Evolutionary conservation across 371 early-diverging fungal species (phyloP).

Genomic region (Syncephalis plumigaleata): DNA sequence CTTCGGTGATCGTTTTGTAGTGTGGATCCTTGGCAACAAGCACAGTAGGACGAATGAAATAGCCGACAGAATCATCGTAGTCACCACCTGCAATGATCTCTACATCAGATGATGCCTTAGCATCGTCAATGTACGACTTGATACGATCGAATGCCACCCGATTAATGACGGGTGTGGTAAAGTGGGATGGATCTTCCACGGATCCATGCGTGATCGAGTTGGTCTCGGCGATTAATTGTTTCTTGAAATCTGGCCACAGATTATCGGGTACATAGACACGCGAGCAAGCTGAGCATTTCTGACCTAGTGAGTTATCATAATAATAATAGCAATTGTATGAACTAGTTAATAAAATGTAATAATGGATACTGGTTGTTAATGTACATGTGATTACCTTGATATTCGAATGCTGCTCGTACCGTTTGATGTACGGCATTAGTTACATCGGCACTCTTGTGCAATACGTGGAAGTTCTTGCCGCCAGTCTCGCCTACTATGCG

Average conservation of each 20-base stretch:
- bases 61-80: conserved; percentile 72
- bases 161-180: conserved; percentile 72
- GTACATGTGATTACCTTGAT: conserved; percentile 29
- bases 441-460: conserved; percentile 63
- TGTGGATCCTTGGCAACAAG: conserved; percentile 72
- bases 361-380: too few relatives aligned
- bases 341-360: too few relatives aligned
- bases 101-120: conserved; percentile 33
- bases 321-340: too few relatives aligned
- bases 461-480: conserved; percentile 95
- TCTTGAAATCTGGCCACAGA: conserved; percentile 57
- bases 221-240: conserved; percentile 37
- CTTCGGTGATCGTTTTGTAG: conserved; percentile 77
- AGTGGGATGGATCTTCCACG: conserved; percentile 49
- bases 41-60: conserved; percentile 84
- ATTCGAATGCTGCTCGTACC: conserved; percentile 89
- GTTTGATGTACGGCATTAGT: conserved; percentile 53
- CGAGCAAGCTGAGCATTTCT: conserved; percentile 94
- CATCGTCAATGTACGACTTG: conserved; percentile 70
- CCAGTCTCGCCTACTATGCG: conserved; percentile 97
- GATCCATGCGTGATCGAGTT: conserved; percentile 71
- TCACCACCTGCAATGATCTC: conserved; percentile 71
- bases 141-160: conserved; percentile 86
- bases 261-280: conserved; percentile 79
- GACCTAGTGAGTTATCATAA: too few relatives aligned